Evolutionary conservation across 768 basidiomycete genomes (phyloP).

Genomic region (Exidia glandulosa): DNA sequence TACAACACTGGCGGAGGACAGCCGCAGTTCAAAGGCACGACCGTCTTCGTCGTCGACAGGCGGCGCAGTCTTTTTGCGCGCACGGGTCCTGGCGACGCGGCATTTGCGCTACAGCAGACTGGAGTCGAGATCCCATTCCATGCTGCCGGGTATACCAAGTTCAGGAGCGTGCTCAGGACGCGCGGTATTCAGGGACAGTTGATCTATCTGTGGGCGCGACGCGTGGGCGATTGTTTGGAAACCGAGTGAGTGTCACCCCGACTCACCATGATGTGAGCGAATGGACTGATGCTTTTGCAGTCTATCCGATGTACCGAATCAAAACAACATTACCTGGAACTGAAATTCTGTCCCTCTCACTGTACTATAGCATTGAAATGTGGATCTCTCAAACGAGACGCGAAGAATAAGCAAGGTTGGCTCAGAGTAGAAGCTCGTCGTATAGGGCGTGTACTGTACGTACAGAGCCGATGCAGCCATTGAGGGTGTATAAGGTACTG

Average conservation of each 20-base stretch:
- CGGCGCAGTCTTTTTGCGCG: neutral
- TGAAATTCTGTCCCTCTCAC: too few species aligned
- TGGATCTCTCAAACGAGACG: too few species aligned
- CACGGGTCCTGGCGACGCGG: neutral
- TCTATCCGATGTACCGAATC: neutral
- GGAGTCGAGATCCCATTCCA: neutral
- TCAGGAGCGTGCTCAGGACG: neutral
- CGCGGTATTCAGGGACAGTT: neutral
- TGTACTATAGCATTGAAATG: too few species aligned
- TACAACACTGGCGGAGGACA: neutral
- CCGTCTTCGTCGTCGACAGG: neutral
- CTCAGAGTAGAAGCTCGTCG: too few species aligned
- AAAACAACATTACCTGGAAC: neutral
- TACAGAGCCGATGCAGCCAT: too few species aligned
- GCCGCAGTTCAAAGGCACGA: neutral
- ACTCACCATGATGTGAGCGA: neutral
- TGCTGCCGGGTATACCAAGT: neutral
- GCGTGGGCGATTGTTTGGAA: neutral
- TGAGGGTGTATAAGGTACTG: too few species aligned
- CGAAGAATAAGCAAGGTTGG: too few species aligned
- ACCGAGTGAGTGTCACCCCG: neutral
- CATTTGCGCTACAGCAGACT: neutral
- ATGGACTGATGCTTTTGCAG: neutral
- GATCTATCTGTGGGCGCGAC: neutral
- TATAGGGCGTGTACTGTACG: too few species aligned